These are phyloP conservation scores for Nadsonia starkeyi-henricii DNA, from an alignment of 1,139 yeast species.

Conservation along the genomic window DNA sequence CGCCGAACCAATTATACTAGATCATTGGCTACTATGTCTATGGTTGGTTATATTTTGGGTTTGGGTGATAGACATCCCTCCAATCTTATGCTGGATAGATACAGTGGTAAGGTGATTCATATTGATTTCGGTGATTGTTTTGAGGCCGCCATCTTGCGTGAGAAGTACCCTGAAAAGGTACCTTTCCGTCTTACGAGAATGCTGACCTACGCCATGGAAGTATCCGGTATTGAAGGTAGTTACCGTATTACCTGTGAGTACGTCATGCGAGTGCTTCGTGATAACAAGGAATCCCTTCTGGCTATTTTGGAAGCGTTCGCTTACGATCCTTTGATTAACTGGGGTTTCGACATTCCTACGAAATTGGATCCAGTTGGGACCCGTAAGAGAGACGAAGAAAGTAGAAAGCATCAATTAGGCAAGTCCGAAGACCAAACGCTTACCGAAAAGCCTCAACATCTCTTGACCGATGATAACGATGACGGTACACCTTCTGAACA, in stretches of 20 bases:
- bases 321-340: conserved; percentile 92
- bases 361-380: conserved; percentile 28
- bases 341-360: conserved; percentile 95
- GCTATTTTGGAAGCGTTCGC: conserved; percentile 98
- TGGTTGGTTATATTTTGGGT: conserved; percentile 94
- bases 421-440: not conserved
- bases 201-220: conserved; percentile 98
- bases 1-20: conserved; percentile 92
- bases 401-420: conserved; percentile 19
- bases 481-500: conserved; percentile 31
- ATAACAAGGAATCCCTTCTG: conserved; percentile 90
- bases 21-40: conserved; percentile 94
- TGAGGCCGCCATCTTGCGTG: conserved; percentile 93
- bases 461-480: conserved; percentile 45
- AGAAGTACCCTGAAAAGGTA: conserved; percentile 94
- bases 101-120: conserved; percentile 90
- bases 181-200: conserved; percentile 94
- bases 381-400: conserved; percentile 25
- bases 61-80: conserved; percentile 97
- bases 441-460: conserved; percentile 9
- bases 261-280: conserved; percentile 88
- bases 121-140: conserved; percentile 99
- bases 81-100: conserved; percentile 84
- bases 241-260: conserved; percentile 94
- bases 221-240: conserved; percentile 95